Evolutionary conservation across 2,329 filamentous ascomycete genomes (phyloP).

Genomic region (Apiospora kogelbergensis): DNA sequence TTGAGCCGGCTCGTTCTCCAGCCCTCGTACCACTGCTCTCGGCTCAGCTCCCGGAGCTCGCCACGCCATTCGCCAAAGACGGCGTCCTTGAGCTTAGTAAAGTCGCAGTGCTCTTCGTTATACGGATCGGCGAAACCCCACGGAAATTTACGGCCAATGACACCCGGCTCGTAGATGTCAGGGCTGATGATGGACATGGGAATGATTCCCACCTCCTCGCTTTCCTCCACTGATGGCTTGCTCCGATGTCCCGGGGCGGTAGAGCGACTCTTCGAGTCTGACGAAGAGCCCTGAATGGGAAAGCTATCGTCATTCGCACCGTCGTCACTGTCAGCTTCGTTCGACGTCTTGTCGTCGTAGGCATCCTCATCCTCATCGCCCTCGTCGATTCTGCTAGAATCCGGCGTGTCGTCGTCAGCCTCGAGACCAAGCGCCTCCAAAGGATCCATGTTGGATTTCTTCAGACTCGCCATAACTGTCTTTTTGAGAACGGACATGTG

Average conservation of each 20-base stretch:
- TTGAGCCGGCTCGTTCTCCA: slow-evolving; percentile 79
- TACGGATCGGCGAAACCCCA: slow-evolving; percentile 98
- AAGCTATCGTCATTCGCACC: slow-evolving; percentile 27
- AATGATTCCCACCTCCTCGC: slow-evolving; percentile 61
- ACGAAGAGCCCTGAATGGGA: slow-evolving; percentile 40
- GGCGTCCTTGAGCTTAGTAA: slow-evolving; percentile 82
- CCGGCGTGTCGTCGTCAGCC: slow-evolving; percentile 59
- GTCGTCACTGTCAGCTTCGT: slow-evolving; percentile 28
- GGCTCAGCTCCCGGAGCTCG: slow-evolving; percentile 85
- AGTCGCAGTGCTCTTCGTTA: slow-evolving; percentile 90
- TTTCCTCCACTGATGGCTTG: slow-evolving; percentile 44
- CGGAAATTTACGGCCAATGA: slow-evolving; percentile 84
- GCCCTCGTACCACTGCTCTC: slow-evolving; percentile 92
- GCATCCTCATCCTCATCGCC: slow-evolving; percentile 50
- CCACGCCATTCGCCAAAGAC: slow-evolving; percentile 93
- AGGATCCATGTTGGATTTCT: slow-evolving; percentile 82
- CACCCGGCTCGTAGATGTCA: slow-evolving; percentile 79
- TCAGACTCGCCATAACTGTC: slow-evolving; percentile 84
- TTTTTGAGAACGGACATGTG: slow-evolving; percentile 94
- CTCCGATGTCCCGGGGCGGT: slow-evolving; percentile 44
- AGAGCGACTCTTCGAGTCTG: slow-evolving; percentile 46
- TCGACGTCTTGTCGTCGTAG: slow-evolving; percentile 28
- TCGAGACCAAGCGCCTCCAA: slow-evolving; percentile 83
- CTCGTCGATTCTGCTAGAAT: slow-evolving; percentile 55
- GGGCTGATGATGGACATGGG: slow-evolving; percentile 94